Conservation (phyloP, 129 eudicot genomes). For the Helichrysum umbraculigerum region DNA sequence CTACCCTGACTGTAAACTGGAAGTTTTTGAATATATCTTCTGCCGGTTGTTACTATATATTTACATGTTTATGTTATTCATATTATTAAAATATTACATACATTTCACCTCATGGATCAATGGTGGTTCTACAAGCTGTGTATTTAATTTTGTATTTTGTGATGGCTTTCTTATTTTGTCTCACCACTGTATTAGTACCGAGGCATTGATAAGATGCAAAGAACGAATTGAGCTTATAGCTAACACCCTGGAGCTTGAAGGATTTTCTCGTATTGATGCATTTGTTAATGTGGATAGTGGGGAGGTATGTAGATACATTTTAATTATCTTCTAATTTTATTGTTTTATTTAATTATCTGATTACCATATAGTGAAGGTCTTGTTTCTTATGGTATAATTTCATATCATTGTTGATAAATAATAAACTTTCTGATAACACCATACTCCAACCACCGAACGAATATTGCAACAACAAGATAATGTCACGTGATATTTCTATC, state of each 20-base stretch:
- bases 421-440: not conserved
- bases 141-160: not conserved
- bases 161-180: not conserved
- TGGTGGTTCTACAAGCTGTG: not conserved
- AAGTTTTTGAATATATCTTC: not conserved
- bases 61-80: too few species aligned
- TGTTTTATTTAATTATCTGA: not conserved
- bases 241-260: constrained; percentile 76
- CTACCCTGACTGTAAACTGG: not conserved
- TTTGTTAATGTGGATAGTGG: constrained; percentile 90
- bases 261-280: constrained; percentile 95
- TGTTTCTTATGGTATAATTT: not conserved
- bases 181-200: constrained; percentile 47
- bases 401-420: not conserved
- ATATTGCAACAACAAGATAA: not conserved
- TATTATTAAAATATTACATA: not conserved
- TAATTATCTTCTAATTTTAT: not conserved
- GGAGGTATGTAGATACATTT: constrained; percentile 49
- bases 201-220: constrained; percentile 71
- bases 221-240: constrained; percentile 82
- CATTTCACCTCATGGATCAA: not conserved
- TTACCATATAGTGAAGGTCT: constrained; percentile 5
- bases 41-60: not conserved
- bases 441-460: not conserved
- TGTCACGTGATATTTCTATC: not conserved